Evolutionary conservation across 768 basidiomycete genomes (phyloP).

Genomic region (Agaricus sinodeliciosus): DNA sequence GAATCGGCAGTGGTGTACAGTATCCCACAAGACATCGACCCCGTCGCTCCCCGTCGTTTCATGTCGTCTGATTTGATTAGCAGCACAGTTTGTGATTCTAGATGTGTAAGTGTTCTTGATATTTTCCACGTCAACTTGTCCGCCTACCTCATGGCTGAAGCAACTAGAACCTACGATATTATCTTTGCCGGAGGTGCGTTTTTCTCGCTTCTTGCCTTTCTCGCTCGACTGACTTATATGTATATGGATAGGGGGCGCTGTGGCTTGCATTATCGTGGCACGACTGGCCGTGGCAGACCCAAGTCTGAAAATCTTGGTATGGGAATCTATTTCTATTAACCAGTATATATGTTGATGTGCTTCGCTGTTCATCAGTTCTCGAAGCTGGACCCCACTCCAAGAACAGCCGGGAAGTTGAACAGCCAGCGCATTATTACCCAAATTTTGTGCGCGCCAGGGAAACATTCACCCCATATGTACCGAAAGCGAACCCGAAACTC

Average conservation of each 20-base stretch:
- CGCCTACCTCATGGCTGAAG: not conserved
- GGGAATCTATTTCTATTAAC: constrained; percentile 1
- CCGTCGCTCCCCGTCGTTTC: too few relatives aligned
- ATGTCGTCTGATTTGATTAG: too few relatives aligned
- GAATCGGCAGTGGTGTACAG: too few relatives aligned
- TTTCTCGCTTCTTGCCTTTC: not conserved
- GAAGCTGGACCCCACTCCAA: constrained; percentile 51
- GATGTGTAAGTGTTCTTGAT: too few relatives aligned
- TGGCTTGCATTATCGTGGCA: constrained; percentile 49
- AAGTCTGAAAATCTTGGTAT: constrained; percentile 45
- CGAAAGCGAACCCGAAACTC: constrained; percentile 33
- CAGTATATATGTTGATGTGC: not conserved
- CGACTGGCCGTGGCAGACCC: constrained; percentile 50
- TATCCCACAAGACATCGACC: too few relatives aligned
- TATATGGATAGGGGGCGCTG: constrained; percentile 35
- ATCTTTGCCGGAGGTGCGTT: constrained; percentile 51
- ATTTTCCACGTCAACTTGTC: too few relatives aligned
- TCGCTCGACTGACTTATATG: not conserved
- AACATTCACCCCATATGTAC: constrained; percentile 39
- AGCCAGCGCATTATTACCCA: constrained; percentile 44
- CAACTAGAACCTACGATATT: constrained; percentile 29
- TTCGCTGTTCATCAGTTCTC: constrained; percentile 32
- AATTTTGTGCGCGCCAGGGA: constrained; percentile 33
- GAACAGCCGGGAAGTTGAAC: constrained; percentile 38
- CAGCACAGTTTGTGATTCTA: too few relatives aligned